Evolutionary conservation across 2,329 filamentous ascomycete genomes (phyloP).

Genomic region (Cordyceps cicadae): DNA sequence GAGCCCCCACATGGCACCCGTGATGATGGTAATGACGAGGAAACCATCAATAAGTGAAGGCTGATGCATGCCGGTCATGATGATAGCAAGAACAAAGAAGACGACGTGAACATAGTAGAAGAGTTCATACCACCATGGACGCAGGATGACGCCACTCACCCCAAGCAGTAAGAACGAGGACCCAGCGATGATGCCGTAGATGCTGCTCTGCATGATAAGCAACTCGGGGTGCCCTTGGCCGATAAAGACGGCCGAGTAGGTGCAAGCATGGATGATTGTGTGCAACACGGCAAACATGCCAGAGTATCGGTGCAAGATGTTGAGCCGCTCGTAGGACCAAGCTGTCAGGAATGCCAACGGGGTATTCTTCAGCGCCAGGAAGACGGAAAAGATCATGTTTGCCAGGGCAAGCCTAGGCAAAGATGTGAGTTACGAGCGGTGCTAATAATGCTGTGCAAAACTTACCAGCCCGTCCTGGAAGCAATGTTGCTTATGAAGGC

Average conservation of each 20-base stretch:
- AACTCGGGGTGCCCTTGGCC: slow-evolving; percentile 18
- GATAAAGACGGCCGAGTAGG: slow-evolving; percentile 36
- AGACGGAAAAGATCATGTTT: slow-evolving; percentile 44
- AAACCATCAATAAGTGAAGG: slow-evolving; percentile 35
- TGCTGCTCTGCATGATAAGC: slow-evolving; percentile 30
- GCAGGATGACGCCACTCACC: slow-evolving; percentile 34
- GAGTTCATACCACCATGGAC: slow-evolving; percentile 44
- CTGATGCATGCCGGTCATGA: slow-evolving; percentile 44
- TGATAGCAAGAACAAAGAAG: slow-evolving; percentile 40
- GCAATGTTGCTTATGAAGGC: slow-evolving; percentile 26
- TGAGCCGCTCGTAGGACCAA: slow-evolving; percentile 52
- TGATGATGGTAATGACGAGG: slow-evolving; percentile 33
- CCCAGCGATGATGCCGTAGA: slow-evolving; percentile 41
- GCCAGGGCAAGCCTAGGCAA: slow-evolving; percentile 27
- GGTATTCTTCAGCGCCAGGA: slow-evolving; percentile 51
- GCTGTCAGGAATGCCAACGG: slow-evolving; percentile 44
- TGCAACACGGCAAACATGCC: slow-evolving; percentile 41
- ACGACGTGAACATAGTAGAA: slow-evolving; percentile 47
- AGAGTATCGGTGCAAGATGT: slow-evolving; percentile 46
- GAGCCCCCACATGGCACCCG: slow-evolving; percentile 39
- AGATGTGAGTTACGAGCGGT: background rate
- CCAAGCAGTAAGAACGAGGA: slow-evolving; percentile 37
- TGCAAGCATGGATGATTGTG: slow-evolving; percentile 36
- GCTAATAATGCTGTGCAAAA: background rate
- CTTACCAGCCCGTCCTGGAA: slow-evolving; percentile 32